Evolutionary conservation across 768 basidiomycete genomes (phyloP).

Genomic region (Lactarius quietus): DNA sequence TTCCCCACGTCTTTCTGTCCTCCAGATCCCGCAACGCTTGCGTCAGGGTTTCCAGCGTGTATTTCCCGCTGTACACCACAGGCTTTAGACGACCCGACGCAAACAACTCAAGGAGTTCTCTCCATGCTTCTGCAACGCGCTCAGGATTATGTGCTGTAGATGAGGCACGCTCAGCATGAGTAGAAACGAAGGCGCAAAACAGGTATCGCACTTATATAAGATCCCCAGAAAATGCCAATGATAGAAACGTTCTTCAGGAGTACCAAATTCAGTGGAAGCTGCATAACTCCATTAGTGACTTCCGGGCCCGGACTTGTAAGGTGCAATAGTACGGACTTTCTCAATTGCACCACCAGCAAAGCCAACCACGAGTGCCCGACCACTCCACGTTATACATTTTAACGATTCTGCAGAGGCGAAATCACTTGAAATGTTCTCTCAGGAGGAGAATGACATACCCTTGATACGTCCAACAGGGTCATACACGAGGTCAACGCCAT

Average conservation of each 20-base stretch:
- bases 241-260: slow-evolving; percentile 87
- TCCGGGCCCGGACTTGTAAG: neutral
- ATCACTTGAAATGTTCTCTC: neutral
- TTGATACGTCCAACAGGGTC: too few relatives aligned
- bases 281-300: neutral
- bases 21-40: slow-evolving; percentile 76
- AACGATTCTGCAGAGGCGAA: slow-evolving; percentile 53
- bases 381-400: too few relatives aligned
- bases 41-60: slow-evolving; percentile 59
- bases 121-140: slow-evolving; percentile 65
- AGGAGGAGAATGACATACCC: slow-evolving; percentile 35
- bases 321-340: slow-evolving; percentile 48
- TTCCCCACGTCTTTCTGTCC: slow-evolving; percentile 83
- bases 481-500: too few relatives aligned
- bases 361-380: slow-evolving; percentile 84
- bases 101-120: slow-evolving; percentile 64
- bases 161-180: neutral
- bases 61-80: slow-evolving; percentile 71
- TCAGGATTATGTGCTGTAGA: slow-evolving; percentile 66
- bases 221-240: slow-evolving; percentile 54
- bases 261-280: slow-evolving; percentile 10
- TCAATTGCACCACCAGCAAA: slow-evolving; percentile 84
- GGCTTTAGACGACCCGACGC: slow-evolving; percentile 61
- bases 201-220: neutral
- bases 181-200: neutral